Percentiles rank a stretch among this genome's conserved stretches.
phyloP scores from a whole-genome alignment of 2,329 filamentous ascomycete genomes.

The Tolypocladium capitatum region DNA sequence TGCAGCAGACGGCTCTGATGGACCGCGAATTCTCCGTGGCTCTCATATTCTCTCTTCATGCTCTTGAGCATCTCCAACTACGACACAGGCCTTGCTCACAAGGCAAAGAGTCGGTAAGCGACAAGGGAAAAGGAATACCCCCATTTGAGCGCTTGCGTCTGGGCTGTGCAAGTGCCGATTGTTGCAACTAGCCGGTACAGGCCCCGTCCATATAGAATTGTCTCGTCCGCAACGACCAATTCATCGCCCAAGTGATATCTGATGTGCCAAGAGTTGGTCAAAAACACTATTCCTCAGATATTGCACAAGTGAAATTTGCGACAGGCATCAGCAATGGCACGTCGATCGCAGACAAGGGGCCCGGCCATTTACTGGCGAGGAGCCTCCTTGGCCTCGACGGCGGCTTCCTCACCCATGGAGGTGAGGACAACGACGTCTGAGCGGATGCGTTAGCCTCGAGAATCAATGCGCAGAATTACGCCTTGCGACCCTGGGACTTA shows the following conservation, averaged over 20 bases:
- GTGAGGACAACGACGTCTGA: slow-evolving; percentile 83
- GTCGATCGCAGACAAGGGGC: slow-evolving; percentile 9
- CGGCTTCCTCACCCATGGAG: slow-evolving; percentile 90
- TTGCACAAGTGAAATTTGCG: slow-evolving; percentile 9
- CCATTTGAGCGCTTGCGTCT: slow-evolving; percentile 6
- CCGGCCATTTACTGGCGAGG: slow-evolving; percentile 28
- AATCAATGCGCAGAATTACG: neutral
- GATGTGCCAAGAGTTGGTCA: slow-evolving; percentile 21
- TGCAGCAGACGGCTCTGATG: neutral
- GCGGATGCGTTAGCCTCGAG: slow-evolving; percentile 8
- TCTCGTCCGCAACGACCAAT: slow-evolving; percentile 27
- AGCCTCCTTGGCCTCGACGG: slow-evolving; percentile 91
- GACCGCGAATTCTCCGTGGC: slow-evolving; percentile 12
- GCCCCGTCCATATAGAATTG: slow-evolving; percentile 30
- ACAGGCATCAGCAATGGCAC: slow-evolving; percentile 13
- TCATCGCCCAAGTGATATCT: slow-evolving; percentile 23
- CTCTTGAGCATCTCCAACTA: slow-evolving; percentile 15
- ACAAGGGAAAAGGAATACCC: slow-evolving; percentile 27
- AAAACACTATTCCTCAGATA: slow-evolving; percentile 15
- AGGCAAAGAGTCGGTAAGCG: slow-evolving; percentile 19
- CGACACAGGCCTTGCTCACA: slow-evolving; percentile 17
- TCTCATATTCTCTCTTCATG: slow-evolving; percentile 21
- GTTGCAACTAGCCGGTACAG: slow-evolving; percentile 28
- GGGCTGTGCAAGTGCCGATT: slow-evolving; percentile 15
- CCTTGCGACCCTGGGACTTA: slow-evolving; percentile 37